Conservation (phyloP, 2,329 filamentous ascomycete species). For the Chaetomium olivaceum region DNA sequence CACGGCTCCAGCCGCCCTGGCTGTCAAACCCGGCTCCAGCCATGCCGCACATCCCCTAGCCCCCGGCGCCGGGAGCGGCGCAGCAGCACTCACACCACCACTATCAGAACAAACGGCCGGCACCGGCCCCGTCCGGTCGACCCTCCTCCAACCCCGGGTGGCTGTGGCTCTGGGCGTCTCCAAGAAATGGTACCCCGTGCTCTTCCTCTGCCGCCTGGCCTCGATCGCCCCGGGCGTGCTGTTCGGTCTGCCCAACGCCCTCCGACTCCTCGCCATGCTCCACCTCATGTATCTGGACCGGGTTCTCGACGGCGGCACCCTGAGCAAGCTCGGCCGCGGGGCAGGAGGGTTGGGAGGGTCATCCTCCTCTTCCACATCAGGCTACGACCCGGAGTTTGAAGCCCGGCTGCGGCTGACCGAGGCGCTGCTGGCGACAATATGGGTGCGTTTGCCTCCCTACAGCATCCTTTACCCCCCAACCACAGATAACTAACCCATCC, state of each 20-base stretch:
- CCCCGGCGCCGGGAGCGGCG: neutral
- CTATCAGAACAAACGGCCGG: neutral
- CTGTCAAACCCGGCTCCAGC: conserved; percentile 8
- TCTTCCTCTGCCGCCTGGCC: conserved; percentile 71
- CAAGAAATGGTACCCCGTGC: conserved; percentile 69
- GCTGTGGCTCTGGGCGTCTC: conserved; percentile 76
- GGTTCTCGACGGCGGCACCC: conserved; percentile 22
- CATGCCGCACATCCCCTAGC: conserved; percentile 15
- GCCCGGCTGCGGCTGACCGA: conserved; percentile 62
- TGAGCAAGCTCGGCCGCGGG: conserved; percentile 9
- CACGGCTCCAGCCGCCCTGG: conserved; percentile 12
- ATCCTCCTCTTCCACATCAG: neutral
- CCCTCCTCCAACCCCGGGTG: conserved; percentile 71
- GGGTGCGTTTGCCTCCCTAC: conserved; percentile 50
- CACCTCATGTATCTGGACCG: conserved; percentile 42
- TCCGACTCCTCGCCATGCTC: conserved; percentile 67
- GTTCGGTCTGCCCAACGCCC: conserved; percentile 69
- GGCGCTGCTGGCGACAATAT: conserved; percentile 70
- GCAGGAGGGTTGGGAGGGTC: neutral
- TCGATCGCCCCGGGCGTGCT: conserved; percentile 70
- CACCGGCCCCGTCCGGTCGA: conserved; percentile 33
- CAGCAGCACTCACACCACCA: neutral
- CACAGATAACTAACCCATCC: neutral
- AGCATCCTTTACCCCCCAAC: conserved; percentile 5
- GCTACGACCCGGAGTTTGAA: conserved; percentile 38